phyloP scores from a whole-genome alignment of 768 basidiomycete species.

The Leccinellum albellum region DNA sequence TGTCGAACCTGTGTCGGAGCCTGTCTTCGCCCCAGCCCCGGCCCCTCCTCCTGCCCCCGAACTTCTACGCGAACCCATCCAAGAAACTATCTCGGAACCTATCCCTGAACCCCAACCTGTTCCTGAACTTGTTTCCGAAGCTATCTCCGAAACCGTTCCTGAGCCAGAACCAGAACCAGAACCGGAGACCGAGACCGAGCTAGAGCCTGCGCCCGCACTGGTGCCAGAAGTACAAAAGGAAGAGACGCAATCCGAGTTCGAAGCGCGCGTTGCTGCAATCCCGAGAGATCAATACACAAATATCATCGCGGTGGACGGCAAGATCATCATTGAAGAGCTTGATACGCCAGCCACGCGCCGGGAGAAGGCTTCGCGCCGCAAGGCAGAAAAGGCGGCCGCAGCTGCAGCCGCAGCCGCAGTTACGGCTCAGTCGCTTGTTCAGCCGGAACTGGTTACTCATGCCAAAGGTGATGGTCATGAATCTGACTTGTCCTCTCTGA shows the following conservation, averaged over 20 bases:
- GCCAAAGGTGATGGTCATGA: conserved; percentile 24
- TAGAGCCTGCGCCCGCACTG: background rate
- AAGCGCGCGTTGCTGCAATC: conserved; percentile 27
- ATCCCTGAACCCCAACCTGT: background rate
- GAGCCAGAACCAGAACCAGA: background rate
- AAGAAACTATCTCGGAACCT: background rate
- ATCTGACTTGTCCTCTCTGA: conserved; percentile 45
- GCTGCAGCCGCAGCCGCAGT: conserved; percentile 14
- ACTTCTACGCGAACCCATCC: background rate
- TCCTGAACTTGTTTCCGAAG: background rate
- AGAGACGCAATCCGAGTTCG: conserved; percentile 16
- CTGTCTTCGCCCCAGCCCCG: background rate
- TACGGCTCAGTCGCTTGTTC: conserved; percentile 6
- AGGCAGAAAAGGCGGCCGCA: conserved; percentile 35
- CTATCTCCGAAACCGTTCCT: background rate
- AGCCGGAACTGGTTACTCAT: background rate
- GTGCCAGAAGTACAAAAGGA: conserved; percentile 2
- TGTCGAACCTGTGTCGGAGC: conserved; percentile 1
- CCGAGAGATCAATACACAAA: conserved; percentile 30
- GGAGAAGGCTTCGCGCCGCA: conserved; percentile 49
- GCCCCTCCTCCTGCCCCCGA: background rate
- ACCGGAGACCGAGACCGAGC: background rate
- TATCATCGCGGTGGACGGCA: conserved; percentile 38
- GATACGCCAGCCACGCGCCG: conserved; percentile 68
- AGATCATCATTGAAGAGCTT: conserved; percentile 63